Conservation (phyloP, 805 yeast species). For the Metschnikowia borealis region DNA sequence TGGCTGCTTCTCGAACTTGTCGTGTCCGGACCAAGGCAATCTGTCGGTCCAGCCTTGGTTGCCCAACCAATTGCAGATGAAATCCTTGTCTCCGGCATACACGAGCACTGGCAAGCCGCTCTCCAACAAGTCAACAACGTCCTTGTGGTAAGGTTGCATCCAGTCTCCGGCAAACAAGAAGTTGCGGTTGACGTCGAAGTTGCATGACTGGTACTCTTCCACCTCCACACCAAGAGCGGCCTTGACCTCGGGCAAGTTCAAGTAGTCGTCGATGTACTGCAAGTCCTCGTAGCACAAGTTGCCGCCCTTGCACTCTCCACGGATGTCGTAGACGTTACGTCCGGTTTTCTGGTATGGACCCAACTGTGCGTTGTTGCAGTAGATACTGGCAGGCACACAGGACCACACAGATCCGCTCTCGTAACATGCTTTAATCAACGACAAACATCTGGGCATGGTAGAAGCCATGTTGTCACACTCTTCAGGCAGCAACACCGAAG, state of each 20-base stretch:
- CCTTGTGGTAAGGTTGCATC: constrained; percentile 83
- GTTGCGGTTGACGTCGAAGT: constrained; percentile 71
- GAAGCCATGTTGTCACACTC: constrained; percentile 63
- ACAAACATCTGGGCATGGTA: constrained; percentile 68
- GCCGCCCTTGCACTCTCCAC: constrained; percentile 68
- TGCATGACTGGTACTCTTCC: constrained; percentile 69
- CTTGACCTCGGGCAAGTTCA: constrained; percentile 74
- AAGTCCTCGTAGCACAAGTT: constrained; percentile 76
- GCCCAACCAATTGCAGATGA: constrained; percentile 90
- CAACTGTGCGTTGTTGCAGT: constrained; percentile 82
- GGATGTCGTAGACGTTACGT: constrained; percentile 85
- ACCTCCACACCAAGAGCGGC: constrained; percentile 89
- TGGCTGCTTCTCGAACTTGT: constrained; percentile 41
- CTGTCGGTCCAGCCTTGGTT: constrained; percentile 76
- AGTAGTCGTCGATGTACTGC: constrained; percentile 69
- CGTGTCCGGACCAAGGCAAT: constrained; percentile 22
- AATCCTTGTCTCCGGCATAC: constrained; percentile 94
- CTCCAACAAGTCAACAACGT: constrained; percentile 60
- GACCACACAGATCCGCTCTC: constrained; percentile 68
- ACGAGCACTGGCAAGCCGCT: constrained; percentile 72
- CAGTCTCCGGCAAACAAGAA: constrained; percentile 87
- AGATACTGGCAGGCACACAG: constrained; percentile 87
- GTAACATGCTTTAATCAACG: constrained; percentile 76
- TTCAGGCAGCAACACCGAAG: constrained; percentile 64
- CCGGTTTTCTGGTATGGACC: constrained; percentile 62